Evolutionary conservation across 2,329 filamentous ascomycete genomes (phyloP).

Genomic region (Calonectria fujianensis): DNA sequence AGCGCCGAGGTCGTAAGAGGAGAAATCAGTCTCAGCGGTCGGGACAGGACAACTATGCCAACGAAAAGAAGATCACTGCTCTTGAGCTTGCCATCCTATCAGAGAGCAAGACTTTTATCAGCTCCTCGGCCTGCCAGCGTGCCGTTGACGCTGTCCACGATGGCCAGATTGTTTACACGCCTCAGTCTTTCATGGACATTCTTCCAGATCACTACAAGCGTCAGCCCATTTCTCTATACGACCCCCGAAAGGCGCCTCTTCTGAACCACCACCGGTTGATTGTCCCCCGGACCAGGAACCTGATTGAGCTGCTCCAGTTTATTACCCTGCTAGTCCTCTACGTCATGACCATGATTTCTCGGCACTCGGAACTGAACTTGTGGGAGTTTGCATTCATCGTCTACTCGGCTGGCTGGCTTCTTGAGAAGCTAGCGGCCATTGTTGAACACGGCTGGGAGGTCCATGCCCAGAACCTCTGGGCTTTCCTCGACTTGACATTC

Average conservation of each 20-base stretch:
- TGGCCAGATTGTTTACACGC: slow-evolving; percentile 82
- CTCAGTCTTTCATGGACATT: slow-evolving; percentile 82
- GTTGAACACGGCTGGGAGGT: slow-evolving; percentile 80
- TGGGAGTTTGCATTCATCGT: slow-evolving; percentile 78
- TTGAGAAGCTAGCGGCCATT: slow-evolving; percentile 79
- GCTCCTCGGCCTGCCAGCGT: slow-evolving; percentile 79
- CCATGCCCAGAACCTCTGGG: slow-evolving; percentile 85
- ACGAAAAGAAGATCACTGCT: slow-evolving; percentile 77
- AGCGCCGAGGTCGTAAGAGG: slow-evolving; percentile 64
- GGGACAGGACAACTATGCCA: slow-evolving; percentile 61
- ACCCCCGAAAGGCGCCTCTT: slow-evolving; percentile 78
- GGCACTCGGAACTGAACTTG: slow-evolving; percentile 68
- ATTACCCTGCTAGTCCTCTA: slow-evolving; percentile 78
- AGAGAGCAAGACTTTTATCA: slow-evolving; percentile 81
- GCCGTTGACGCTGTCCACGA: slow-evolving; percentile 83
- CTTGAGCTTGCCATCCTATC: slow-evolving; percentile 83
- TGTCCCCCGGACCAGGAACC: slow-evolving; percentile 80
- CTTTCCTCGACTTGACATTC: slow-evolving; percentile 83
- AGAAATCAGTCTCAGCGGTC: slow-evolving; percentile 60
- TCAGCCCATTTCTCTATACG: slow-evolving; percentile 81
- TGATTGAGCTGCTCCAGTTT: slow-evolving; percentile 80
- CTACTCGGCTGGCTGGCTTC: slow-evolving; percentile 80
- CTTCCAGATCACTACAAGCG: slow-evolving; percentile 84
- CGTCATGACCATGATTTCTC: slow-evolving; percentile 77
- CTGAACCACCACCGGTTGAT: slow-evolving; percentile 84